Evolutionary conservation across 192 early-diverging fungal species (phyloP), one percentile per base, ranked within the genome.

Genomic region (Geranomyces variabilis): DNA sequence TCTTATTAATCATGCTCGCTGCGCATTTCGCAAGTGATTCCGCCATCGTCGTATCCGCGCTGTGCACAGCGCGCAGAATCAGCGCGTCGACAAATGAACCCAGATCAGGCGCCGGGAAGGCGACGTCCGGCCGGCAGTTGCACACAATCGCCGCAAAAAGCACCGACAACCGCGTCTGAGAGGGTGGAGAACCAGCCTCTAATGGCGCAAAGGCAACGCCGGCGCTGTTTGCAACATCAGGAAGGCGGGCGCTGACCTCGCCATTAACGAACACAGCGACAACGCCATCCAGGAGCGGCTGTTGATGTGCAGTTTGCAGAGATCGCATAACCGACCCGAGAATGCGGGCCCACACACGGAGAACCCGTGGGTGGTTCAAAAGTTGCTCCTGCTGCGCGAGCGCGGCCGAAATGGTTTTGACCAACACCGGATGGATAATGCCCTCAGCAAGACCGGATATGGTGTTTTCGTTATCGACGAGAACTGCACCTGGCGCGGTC

Each of bases 1-100:
- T 81, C 76, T 94, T 94, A 81, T 92, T 92, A 45, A 90, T 29
- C 12, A 89, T 79, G 1, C 90, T 83, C 6, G 88, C 86, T 5
- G 86, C 78, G 10, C 84, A 74, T 69, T 88, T 83, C 46, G 86
- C 82, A 19, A 87, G 69, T 9, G 87, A 77, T 36, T 81, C 79
- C 8, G 82, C 82, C 43, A 87, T 81, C 0, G 75, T 60, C 0
- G 53, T 13, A 66, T 83, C 82, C 5, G 28, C 22, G 1, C 83
- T 79, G 47, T 66, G 65, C 60, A 88, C 71, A 1, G 62, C 31
- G 6, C 58, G 67, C 3, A 9, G 22, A 0, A 75, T 22, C 15
- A 74, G 44, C 22, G 64, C 66, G 0, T 44, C 30, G 30, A 68
- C 19, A 45, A 74, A 74, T 7, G 84, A 79, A 22, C 19, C 33